Percentiles rank a stretch among this genome's conserved stretches.
These are phyloP conservation scores for Diaporthe batatas DNA, from an alignment of 2,329 filamentous ascomycete species.

Conservation along the genomic window DNA sequence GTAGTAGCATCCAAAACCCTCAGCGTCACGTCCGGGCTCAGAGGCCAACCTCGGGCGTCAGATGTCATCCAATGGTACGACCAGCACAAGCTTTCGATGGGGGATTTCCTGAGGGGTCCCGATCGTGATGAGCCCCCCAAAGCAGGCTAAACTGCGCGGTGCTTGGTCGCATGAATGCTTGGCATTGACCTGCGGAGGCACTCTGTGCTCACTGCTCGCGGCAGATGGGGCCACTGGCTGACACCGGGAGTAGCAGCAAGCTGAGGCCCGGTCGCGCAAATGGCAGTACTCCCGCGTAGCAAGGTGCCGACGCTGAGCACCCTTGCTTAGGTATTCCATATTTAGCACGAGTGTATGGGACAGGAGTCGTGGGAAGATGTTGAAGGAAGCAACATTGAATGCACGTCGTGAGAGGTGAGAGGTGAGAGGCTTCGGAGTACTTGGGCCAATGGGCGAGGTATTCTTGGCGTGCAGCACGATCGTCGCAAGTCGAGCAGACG, in stretches of 20 bases:
- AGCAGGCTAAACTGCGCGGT: background rate
- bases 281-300: constrained; percentile 6
- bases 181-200: constrained; percentile 24
- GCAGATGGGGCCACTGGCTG: constrained; percentile 19
- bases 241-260: constrained; percentile 9
- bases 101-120: background rate
- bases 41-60: constrained; percentile 13
- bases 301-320: background rate
- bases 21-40: constrained; percentile 31
- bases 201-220: background rate
- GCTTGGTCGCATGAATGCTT: constrained; percentile 26
- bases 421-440: too few species aligned
- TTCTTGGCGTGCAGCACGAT: constrained; percentile 26
- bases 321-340: background rate
- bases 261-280: constrained; percentile 18
- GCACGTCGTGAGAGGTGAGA: background rate
- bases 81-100: constrained; percentile 9
- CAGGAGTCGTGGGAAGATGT: background rate
- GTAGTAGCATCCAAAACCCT: constrained; percentile 18
- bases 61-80: constrained; percentile 20
- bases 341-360: background rate
- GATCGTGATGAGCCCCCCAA: constrained; percentile 1
- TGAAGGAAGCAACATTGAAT: background rate
- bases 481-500: constrained; percentile 9
- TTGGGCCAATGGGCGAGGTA: background rate